Conservation (phyloP, 495 filamentous ascomycete genomes). For the Xylaria scruposa region DNA sequence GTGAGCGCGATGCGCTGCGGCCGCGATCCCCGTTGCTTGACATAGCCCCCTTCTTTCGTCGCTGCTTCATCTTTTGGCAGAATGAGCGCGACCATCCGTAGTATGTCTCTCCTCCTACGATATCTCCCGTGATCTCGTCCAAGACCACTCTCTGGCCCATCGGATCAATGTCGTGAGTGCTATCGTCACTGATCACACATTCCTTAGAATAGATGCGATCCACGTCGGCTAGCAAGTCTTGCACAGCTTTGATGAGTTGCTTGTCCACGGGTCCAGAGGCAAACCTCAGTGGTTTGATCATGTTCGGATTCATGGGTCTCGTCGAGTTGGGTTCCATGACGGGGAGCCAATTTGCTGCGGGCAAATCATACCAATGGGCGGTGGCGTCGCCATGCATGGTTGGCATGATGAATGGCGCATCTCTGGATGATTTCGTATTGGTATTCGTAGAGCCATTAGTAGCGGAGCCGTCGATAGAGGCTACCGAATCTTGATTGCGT, state of each 20-base stretch:
- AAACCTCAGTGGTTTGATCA: constrained; percentile 77
- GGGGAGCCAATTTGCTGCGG: constrained; percentile 81
- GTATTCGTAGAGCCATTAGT: constrained; percentile 28
- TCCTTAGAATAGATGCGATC: constrained; percentile 65
- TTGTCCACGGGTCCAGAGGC: constrained; percentile 73
- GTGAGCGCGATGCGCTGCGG: constrained; percentile 41
- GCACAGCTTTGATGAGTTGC: constrained; percentile 68
- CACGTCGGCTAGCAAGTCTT: constrained; percentile 70
- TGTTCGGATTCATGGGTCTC: constrained; percentile 70
- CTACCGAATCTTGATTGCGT: constrained; percentile 25
- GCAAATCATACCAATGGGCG: constrained; percentile 82
- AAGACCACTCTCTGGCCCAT: constrained; percentile 71
- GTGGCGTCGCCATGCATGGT: constrained; percentile 77
- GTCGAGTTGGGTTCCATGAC: constrained; percentile 79
- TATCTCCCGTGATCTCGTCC: constrained; percentile 66
- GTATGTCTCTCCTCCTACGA: constrained; percentile 71
- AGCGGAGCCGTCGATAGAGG: constrained; percentile 15
- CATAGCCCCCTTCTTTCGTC: constrained; percentile 47
- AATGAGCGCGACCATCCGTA: constrained; percentile 87
- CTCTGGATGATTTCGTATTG: constrained; percentile 49
- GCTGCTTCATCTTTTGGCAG: constrained; percentile 79
- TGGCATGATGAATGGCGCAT: constrained; percentile 73
- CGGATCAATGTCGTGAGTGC: constrained; percentile 66
- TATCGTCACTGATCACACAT: constrained; percentile 40
- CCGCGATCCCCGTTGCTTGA: constrained; percentile 27